Base-by-base conservation (phyloP, 768 basidiomycete species). In the Amyloporia xantha region DNA sequence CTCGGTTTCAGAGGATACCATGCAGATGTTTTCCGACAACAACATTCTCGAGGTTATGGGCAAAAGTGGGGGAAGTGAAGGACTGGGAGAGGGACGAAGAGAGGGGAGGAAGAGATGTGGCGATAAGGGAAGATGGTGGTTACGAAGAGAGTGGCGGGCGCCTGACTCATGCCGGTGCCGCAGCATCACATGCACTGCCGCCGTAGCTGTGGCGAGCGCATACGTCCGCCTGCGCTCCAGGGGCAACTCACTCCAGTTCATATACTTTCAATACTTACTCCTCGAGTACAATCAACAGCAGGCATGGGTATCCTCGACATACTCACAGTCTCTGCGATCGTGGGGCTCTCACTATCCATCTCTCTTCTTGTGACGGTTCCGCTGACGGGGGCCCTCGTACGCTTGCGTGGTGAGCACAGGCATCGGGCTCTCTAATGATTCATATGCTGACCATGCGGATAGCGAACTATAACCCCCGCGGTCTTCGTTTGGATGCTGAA, bases 401-500 rank as follows among this genome's bases (percentile, higher is more conserved):
- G 88, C 41, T 81, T 86, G 62, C 75, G 90, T 65, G 86, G 86
- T 25, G 17, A 47, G 47, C 47, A 30, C n/a, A 11, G 11, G 10
- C 28, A 17, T 5, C 27, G 6, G 10, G 1, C 65, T 87, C 12
- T 73, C 78, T 10, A 63, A 71, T 88, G 10, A 81, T 89, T 5
- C 75, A 87, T 44, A 81, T 86, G 61, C 75, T n/a, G n/a, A n/a
- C n/a, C n/a, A n/a, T n/a, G n/a, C n/a, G n/a, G n/a, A n/a, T n/a
- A 66, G 86, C 86, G 23, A 30, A 49, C 49, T 49, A 44, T 4
- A 35, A 24, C 37, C 90, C 90, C 2, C 86, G 85, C 64, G 86
- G 84, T 28, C 79, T 92, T 35, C 86, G 84, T 45, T 73, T 91
- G 35, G 89, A 91, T 63, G 69, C 75, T 25, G 87, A 89, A 60